Percentiles rank a stretch among this genome's conserved stretches.
Evolutionary conservation across 2,329 filamentous ascomycete species (phyloP).

Genomic region (Exutisphaerella laricina): DNA sequence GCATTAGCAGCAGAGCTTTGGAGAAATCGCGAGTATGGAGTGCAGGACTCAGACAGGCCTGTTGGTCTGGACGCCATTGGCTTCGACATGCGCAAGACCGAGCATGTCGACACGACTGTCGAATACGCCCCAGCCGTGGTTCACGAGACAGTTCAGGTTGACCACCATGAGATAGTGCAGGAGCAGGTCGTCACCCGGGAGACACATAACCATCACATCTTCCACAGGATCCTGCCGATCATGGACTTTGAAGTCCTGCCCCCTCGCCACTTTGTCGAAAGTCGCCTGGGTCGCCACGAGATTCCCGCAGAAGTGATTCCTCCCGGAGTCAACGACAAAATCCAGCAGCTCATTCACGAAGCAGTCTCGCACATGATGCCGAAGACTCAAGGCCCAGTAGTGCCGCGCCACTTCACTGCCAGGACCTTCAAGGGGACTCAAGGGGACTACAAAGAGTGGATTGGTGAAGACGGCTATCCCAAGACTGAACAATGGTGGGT

Average conservation of each 20-base stretch:
- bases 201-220: conserved; percentile 50
- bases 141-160: conserved; percentile 44
- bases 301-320: conserved; percentile 38
- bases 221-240: conserved; percentile 50
- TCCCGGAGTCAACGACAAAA: conserved; percentile 16
- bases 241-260: conserved; percentile 50
- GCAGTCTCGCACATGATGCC: conserved; percentile 28
- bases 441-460: conserved; percentile 38
- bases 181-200: conserved; percentile 48
- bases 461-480: conserved; percentile 37
- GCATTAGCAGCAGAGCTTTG: neutral
- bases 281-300: conserved; percentile 38
- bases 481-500: conserved; percentile 43
- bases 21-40: neutral
- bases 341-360: conserved; percentile 33
- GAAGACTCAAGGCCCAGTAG: neutral
- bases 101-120: conserved; percentile 35
- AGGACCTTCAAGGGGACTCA: conserved; percentile 36
- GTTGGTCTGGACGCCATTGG: conserved; percentile 9
- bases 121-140: conserved; percentile 42
- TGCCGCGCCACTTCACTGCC: conserved; percentile 31
- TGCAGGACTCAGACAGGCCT: conserved; percentile 12
- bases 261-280: conserved; percentile 47
- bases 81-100: conserved; percentile 29
- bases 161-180: conserved; percentile 43